Evolutionary conservation across 2,329 filamentous ascomycete genomes (phyloP), one percentile per base, ranked within the genome.

Genomic region (Verticillium tricorpus): DNA sequence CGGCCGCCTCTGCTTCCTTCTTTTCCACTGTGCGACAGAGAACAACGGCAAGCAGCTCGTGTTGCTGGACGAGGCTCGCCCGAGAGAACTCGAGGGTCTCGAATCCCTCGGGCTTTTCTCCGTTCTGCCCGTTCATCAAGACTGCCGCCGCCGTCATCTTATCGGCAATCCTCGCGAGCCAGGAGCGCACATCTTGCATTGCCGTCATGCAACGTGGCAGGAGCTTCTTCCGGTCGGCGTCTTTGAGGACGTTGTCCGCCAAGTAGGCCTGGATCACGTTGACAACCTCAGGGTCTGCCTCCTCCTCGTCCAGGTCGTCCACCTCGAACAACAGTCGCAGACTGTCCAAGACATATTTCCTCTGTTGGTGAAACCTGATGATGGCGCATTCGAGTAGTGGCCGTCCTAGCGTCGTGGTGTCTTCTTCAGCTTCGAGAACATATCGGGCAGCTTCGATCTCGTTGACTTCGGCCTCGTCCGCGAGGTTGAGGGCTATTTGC

Each of bases 391-490:
- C 88, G 60, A 92, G 82, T 63, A 91, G 82, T 3, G 91, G 83
- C 28, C 91, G 86, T 64, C 92, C 92, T 5, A 93, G 80, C 17
- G 85, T 80, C 55, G 85, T 81, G 17, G 87, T 82, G 67, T 93
- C 89, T 40, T 87, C 83, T 71, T 91, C 85, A 19, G 91, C 88
- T 61, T 89, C 87, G 59, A 96, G 79, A 62, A 96, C 86, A 58
- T 95, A 84, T 67, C 85, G 83, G 11, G 92, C 91, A 19, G 94
- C 90, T 69, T 95, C 86, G 62, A 96, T 73, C 76, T 99, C 96
- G 76, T 99, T 93, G 59, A 99, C 82, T 69, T 97, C 89, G 64
- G 97, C 82, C 68, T 92, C 91, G 74, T 98, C 93, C 61, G 94
- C 91, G 40, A 99, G 82, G 69, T 92, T 86, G 35, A 96, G 81